Conservation (phyloP, 176 grass and related monocot genomes). For the Eragrostis nindensis region DNA sequence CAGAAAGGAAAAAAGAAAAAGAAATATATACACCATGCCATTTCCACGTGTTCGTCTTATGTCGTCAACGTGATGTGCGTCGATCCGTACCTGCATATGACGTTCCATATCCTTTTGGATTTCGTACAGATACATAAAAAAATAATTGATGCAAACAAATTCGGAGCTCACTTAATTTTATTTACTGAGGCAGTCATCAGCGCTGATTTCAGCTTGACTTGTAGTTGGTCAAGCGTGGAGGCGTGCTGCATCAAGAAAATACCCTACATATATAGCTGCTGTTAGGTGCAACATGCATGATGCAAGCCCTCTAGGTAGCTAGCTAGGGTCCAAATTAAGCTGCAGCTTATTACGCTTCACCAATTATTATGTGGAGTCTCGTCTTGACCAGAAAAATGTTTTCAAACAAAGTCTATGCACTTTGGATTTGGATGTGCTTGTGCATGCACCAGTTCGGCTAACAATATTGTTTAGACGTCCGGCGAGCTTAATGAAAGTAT, state of each 20-base stretch:
- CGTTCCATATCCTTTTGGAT: background rate
- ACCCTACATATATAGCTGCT: background rate
- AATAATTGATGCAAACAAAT: background rate
- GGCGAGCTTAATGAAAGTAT: no score
- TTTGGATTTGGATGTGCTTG: background rate
- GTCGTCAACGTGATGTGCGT: background rate
- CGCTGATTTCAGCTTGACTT: conserved; percentile 19
- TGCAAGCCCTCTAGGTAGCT: background rate
- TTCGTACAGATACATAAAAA: background rate
- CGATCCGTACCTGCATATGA: background rate
- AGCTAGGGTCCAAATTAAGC: background rate
- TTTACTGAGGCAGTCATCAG: background rate
- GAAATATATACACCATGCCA: no score
- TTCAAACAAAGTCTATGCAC: background rate
- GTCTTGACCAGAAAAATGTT: background rate
- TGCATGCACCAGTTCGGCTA: no score
- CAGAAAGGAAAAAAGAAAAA: no score
- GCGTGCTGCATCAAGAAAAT: no score
- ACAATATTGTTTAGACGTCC: no score
- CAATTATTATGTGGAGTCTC: background rate
- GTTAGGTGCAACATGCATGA: conserved; percentile 11
- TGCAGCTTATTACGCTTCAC: background rate
- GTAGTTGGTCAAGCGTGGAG: conserved; percentile 38
- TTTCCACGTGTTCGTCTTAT: no score
- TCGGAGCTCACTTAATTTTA: background rate